Base-by-base conservation (phyloP, 805 yeast species). In the Nakazawaea wickerhamii region DNA sequence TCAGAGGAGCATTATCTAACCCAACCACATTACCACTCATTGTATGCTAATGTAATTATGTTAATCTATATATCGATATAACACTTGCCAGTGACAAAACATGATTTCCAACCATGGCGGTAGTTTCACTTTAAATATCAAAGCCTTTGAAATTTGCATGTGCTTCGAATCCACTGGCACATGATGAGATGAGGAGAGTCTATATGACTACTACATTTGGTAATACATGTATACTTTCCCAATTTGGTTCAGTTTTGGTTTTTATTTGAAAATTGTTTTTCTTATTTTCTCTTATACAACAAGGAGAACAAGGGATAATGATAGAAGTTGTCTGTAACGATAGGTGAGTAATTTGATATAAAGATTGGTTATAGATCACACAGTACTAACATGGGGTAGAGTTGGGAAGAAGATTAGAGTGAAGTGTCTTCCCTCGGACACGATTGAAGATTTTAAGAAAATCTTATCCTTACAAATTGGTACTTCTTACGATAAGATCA, bases 391-490 rank as follows among this genome's bases (percentile, higher is more conserved):
- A 11, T 28, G 11, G 11, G 15, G 3, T 50, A 73, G 95, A 51
- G 69, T 91, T 14, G 98, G 98, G 1, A 86, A 87, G 61, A 88
- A 87, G 57, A 82, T 89, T 34, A 72, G 74, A 43, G 97, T 93
- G 33, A 93, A 89, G 52, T 91, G 97, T 50, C 70, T 91, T 3
- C 83, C 82, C 2, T 80, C 81, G 7, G 99, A 91, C 59, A 73
- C 89, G 0, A 72, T 91, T 9, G 96, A 93, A 1, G 98, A 93
- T 55, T 84, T 93, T 62, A 91, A 93, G 65, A 81, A 81, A 58
- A 75, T 91, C 2, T 61, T 93, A 8, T 81, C 90, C 0, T 65
- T 88, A 8, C 98, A 91, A 60, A 75, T 86, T 15, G 96, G 96
- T 1, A 81, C 88, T 2, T 62, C 81, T 1, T 65, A 77, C 15